Base-by-base conservation (phyloP, 257 asterid genomes). In the Haberlea rhodopensis region DNA sequence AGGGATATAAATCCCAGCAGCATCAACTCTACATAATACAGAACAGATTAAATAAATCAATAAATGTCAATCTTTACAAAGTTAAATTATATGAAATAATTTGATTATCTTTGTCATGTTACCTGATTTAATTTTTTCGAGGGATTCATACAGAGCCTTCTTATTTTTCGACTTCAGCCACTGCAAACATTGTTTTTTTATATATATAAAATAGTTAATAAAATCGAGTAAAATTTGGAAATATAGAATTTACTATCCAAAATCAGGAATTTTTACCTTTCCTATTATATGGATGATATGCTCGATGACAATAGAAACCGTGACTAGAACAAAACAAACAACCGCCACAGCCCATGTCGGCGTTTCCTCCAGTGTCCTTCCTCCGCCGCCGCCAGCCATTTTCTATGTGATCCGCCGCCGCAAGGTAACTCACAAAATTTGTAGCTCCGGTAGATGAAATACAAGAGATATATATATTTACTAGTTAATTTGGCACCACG, bases 81-180 rank as follows among this genome's bases (percentile, higher is more conserved):
- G 18, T 49, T 6, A 5, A 23, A 27, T 29, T 46, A 3, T 11
- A 37, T 3, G 48, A 11, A 37, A 37, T 10, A 13, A 40, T 2
- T 3, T 5, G 16, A 46, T n/a, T 4, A 0, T 6, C 9, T n/a
- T n/a, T n/a, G n/a, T n/a, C n/a, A n/a, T n/a, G n/a, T n/a, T 70
- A 89, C 98, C 98, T 70, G 97, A 67, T 73, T 91, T 91, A 58
- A 91, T 72, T 82, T 89, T 91, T 40, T 89, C 98, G 1, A 91
- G 82, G 26, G 96, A 74, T 80, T 91, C 98, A 65, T 64, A 85
- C 5, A 91, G 81, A 53, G 98, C 88, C 20, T 79, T 81, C 60
- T 91, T 91, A 45, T 84, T 74, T 62, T 62, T 85, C 68, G 85
- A 75, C 73, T 77, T 79, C 32, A 91, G 63, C 98, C 97, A 91